Base-by-base conservation (phyloP, 192 early-diverging fungal genomes). In the Rhizophlyctis rosea region DNA sequence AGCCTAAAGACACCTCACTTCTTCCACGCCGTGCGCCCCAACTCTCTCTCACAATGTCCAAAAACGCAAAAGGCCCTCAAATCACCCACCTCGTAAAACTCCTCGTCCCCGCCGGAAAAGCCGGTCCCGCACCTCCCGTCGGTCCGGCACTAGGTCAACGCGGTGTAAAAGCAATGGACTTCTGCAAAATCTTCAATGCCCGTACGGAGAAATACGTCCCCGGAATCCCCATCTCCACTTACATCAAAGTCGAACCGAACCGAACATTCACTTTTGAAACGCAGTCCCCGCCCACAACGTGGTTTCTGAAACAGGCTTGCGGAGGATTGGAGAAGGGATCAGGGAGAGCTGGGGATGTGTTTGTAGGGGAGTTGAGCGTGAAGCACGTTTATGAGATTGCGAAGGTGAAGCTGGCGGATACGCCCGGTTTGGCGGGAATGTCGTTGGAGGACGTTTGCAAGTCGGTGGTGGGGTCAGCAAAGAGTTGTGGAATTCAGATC, bases 111-210 rank as follows among this genome's bases (percentile, higher is more conserved):
- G 91, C 93, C 2, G 96, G 91, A 54, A 98, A 98, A 74, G 96
- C 96, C 4, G 89, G 91, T 25, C 96, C 96, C 4, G 82, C 90
- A 28, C 93, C 94, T 7, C 92, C 95, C 4, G 89, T 96, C 47
- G 94, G 96, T 25, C 94, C 96, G 35, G 93, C 92, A 3, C 86
- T 98, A 16, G 96, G 96, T 72, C 91, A 93, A 68, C 88, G 92
- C 44, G 96, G 96, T 71, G 90, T 98, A 51, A 96, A 96, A 73
- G 87, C 92, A 34, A 96, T 98, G 82, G 96, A 98, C 72, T 98
- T 98, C 73, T 96, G 93, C 79, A 96, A 95, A 79, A 88, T 88
- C 68, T 98, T 98, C 80, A 98, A 81, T 80, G 96, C 96, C 76
- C 82, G 86, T 32, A 96, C 96, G 59, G 95, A 95, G 74, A 78